Percentiles rank a stretch among this genome's conserved stretches.
These are phyloP conservation scores for Corymbia maculata DNA, from an alignment of 345 rosid species.

Conservation along the genomic window DNA sequence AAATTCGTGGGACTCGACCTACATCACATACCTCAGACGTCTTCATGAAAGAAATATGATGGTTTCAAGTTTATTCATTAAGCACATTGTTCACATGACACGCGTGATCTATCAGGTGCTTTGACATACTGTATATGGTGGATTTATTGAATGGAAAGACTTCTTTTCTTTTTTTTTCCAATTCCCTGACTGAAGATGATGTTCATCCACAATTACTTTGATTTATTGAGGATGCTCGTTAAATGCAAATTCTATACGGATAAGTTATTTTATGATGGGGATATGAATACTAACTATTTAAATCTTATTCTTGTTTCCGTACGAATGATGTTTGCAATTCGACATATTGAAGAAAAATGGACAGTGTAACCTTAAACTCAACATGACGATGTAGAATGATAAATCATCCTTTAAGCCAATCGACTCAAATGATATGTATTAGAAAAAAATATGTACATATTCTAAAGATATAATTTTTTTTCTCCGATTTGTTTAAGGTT, in stretches of 20 bases:
- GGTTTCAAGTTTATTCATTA: not conserved
- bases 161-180: not conserved
- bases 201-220: not conserved
- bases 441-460: not conserved
- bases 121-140: not conserved
- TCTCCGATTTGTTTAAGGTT: not conserved
- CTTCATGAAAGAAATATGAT: not conserved
- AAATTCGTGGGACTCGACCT: not conserved
- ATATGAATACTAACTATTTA: not conserved
- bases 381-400: not conserved
- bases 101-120: not conserved
- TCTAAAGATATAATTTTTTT: not conserved
- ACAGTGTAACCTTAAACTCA: not conserved
- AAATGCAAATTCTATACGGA: not conserved
- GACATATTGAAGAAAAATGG: not conserved
- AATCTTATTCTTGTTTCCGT: not conserved
- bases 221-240: not conserved
- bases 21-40: not conserved
- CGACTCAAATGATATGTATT: not conserved
- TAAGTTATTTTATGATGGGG: not conserved
- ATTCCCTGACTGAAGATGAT: not conserved
- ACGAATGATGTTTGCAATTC: not conserved
- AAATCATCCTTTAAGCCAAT: not conserved
- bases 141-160: not conserved
- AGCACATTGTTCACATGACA: not conserved